Evolutionary conservation across 2,329 filamentous ascomycete species (phyloP).

Genomic region (Exophiala alcalophila): DNA sequence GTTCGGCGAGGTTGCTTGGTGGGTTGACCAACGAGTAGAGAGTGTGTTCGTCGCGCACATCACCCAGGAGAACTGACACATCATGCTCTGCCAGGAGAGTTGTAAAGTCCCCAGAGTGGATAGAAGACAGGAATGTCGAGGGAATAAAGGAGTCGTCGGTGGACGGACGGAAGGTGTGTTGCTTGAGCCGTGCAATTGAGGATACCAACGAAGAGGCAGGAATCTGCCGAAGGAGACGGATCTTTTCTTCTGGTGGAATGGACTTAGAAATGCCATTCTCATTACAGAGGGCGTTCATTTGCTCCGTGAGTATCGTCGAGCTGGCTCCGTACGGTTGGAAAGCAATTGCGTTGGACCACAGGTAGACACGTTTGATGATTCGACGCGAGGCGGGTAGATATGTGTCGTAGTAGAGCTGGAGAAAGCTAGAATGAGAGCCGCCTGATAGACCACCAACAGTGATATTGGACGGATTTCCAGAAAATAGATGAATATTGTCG

Average conservation of each 20-base stretch:
- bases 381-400: slow-evolving; percentile 26
- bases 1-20: slow-evolving; percentile 37
- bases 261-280: slow-evolving; percentile 34
- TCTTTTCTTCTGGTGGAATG: slow-evolving; percentile 33
- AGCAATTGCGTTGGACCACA: slow-evolving; percentile 48
- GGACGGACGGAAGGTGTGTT: slow-evolving; percentile 48
- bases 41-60: slow-evolving; percentile 46
- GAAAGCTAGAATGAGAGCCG: slow-evolving; percentile 45
- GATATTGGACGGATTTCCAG: slow-evolving; percentile 47
- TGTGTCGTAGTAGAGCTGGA: slow-evolving; percentile 42
- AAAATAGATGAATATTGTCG: slow-evolving; percentile 47
- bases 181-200: slow-evolving; percentile 39
- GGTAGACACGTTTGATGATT: slow-evolving; percentile 41
- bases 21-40: slow-evolving; percentile 44
- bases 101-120: slow-evolving; percentile 39
- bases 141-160: slow-evolving; percentile 46
- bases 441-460: slow-evolving; percentile 47
- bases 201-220: slow-evolving; percentile 35
- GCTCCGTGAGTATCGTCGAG: slow-evolving; percentile 37
- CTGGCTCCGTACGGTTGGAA: slow-evolving; percentile 42
- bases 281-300: slow-evolving; percentile 45
- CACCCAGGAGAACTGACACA: slow-evolving; percentile 42
- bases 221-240: slow-evolving; percentile 36
- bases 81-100: slow-evolving; percentile 37
- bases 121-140: slow-evolving; percentile 40